These are phyloP conservation scores for Neltuma alba DNA, from an alignment of 306 rosid species.

Conservation along the genomic window DNA sequence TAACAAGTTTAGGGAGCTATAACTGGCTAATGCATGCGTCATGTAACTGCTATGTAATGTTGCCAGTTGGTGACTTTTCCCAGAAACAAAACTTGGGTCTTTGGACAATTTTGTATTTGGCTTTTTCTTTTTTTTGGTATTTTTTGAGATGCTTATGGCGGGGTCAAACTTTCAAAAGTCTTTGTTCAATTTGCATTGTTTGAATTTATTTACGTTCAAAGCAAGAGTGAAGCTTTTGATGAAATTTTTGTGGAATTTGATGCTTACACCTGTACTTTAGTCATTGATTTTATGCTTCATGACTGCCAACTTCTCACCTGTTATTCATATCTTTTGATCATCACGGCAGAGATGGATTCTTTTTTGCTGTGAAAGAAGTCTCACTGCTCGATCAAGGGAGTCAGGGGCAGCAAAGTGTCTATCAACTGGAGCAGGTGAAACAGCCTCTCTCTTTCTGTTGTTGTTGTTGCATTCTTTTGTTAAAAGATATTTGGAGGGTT, in stretches of 20 bases:
- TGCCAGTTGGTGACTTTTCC: neutral
- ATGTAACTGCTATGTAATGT: neutral
- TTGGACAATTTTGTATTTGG: neutral
- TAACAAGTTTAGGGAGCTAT: neutral
- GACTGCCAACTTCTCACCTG: constrained; percentile 16
- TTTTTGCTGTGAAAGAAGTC: constrained; percentile 87
- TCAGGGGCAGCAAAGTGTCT: constrained; percentile 78
- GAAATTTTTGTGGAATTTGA: constrained; percentile 15
- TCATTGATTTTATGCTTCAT: neutral
- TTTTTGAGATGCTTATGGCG: neutral
- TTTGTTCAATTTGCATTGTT: constrained; percentile 11
- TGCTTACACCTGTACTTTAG: neutral
- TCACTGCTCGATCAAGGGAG: constrained; percentile 84
- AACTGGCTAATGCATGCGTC: neutral
- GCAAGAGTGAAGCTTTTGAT: neutral
- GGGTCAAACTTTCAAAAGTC: constrained; percentile 1
- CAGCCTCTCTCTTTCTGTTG: constrained; percentile 19
- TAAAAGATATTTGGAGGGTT: neutral
- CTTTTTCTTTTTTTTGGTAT: neutral
- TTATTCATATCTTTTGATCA: constrained; percentile 19
- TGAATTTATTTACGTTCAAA: constrained; percentile 6
- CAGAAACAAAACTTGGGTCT: neutral
- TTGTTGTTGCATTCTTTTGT: neutral
- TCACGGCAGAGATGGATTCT: constrained; percentile 60
- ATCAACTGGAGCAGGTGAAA: constrained; percentile 80